Conservation (phyloP, 2,329 filamentous ascomycete species). For the Colletotrichum sp. region DNA sequence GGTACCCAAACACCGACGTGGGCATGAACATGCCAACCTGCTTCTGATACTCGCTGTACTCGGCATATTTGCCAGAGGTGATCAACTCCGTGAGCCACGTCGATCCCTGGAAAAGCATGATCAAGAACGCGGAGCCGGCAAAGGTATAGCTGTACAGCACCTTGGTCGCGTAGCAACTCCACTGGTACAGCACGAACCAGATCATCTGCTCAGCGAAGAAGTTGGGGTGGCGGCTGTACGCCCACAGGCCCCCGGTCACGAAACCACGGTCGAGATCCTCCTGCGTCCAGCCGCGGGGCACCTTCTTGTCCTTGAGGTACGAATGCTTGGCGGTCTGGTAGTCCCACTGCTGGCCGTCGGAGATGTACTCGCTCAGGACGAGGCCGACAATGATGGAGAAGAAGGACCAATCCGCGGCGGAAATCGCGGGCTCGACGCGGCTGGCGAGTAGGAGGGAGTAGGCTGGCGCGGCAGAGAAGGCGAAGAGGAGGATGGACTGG, state of each 20-base stretch:
- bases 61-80: constrained; percentile 81
- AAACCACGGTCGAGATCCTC: constrained; percentile 91
- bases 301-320: constrained; percentile 76
- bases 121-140: constrained; percentile 70
- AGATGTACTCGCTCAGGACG: constrained; percentile 74
- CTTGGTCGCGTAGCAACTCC: constrained; percentile 78
- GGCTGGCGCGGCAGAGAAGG: constrained; percentile 75
- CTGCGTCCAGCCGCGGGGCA: constrained; percentile 68
- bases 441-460: constrained; percentile 82
- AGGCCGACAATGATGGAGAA: constrained; percentile 52
- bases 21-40: constrained; percentile 87
- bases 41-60: constrained; percentile 84
- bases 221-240: constrained; percentile 90
- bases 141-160: constrained; percentile 80
- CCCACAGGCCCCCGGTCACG: constrained; percentile 82
- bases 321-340: constrained; percentile 82
- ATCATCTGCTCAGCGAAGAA: constrained; percentile 91
- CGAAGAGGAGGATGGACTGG: constrained; percentile 82
- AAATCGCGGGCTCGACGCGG: constrained; percentile 59
- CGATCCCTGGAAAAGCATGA: constrained; percentile 87
- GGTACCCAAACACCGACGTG: constrained; percentile 49
- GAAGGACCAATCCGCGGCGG: constrained; percentile 52
- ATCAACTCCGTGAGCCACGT: constrained; percentile 87
- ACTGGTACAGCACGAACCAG: constrained; percentile 88
- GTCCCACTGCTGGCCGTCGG: constrained; percentile 92